Evolutionary conservation across 495 filamentous ascomycete species (phyloP), one percentile per base, ranked within the genome.

Genomic region (Penicillium pulvis): DNA sequence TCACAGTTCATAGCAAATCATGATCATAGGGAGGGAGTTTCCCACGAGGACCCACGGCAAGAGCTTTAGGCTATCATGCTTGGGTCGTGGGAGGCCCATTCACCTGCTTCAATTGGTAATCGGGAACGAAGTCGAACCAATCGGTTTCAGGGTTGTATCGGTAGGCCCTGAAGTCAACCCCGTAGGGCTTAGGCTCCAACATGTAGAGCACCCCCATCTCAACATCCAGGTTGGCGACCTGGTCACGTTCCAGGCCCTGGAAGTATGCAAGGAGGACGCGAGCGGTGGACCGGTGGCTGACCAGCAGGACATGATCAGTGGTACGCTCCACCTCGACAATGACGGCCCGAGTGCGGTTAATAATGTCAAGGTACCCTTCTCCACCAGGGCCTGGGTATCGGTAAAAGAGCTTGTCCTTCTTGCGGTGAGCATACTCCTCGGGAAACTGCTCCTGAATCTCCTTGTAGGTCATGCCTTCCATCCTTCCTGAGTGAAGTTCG

Each of bases 311-410:
- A 70, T 98, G 93, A 65, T 98, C 94, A 9, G 90, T 96, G 79
- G 93, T 98, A 44, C 94, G 86, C 80, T 98, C 94, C 44, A 96
- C 87, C 76, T 98, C 94, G 58, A 95, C 89, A 59, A 98, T 96
- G 72, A 98, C 93, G 45, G 94, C 85, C n/a, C 91, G 88, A 4
- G 97, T 83, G 19, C 94, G 89, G 71, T 94, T 95, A 75, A 98
- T 97, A 53, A 98, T 90, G 71, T 98, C 93, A 12, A 98, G 83
- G 62, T 98, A 98, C 28, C 93, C 90, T 75, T 98, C 94, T 28
- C 94, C 94, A 5, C 94, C 94, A 23, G 93, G 89, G 1, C 94
- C 94, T 8, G 94, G 94, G 68, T 98, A 97, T 50, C 92, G 89
- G 72, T 97, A 97, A 58, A 87, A 87, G 14, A 98, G 83, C 76